Percentiles rank a stretch among this genome's conserved stretches.
These are phyloP conservation scores for Pestalotiopsis sp. DNA, from an alignment of 2,329 filamentous ascomycete species.

Conservation along the genomic window DNA sequence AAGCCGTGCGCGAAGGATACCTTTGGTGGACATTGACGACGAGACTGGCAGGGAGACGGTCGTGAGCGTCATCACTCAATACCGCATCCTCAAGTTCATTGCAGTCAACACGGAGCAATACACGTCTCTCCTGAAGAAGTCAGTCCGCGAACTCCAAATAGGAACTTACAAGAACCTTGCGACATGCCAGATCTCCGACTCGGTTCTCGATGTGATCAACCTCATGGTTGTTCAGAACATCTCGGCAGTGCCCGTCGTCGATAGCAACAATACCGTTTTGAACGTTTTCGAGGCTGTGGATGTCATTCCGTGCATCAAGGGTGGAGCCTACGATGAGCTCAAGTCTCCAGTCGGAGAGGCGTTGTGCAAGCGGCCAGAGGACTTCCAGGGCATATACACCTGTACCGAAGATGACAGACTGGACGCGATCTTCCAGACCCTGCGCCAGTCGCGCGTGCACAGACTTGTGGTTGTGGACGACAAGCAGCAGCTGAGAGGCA, in stretches of 20 bases:
- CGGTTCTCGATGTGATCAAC: slow-evolving; percentile 93
- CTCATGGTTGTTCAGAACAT: slow-evolving; percentile 92
- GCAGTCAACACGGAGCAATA: slow-evolving; percentile 88
- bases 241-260: slow-evolving; percentile 90
- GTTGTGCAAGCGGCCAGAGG: slow-evolving; percentile 81
- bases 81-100: slow-evolving; percentile 97
- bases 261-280: slow-evolving; percentile 74
- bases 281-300: slow-evolving; percentile 99
- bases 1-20: slow-evolving; percentile 90
- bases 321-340: slow-evolving; percentile 88
- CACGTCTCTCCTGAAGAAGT: slow-evolving; percentile 86
- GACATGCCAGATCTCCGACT: slow-evolving; percentile 84
- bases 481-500: slow-evolving; percentile 79
- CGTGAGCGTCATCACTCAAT: slow-evolving; percentile 96
- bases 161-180: slow-evolving; percentile 83
- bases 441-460: slow-evolving; percentile 93
- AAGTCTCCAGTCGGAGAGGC: slow-evolving; percentile 86
- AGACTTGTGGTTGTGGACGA: slow-evolving; percentile 92
- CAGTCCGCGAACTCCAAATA: slow-evolving; percentile 79
- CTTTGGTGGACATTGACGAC: slow-evolving; percentile 89
- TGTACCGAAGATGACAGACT: slow-evolving; percentile 90
- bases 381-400: slow-evolving; percentile 96
- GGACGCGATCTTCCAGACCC: slow-evolving; percentile 95
- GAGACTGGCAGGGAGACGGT: slow-evolving; percentile 92
- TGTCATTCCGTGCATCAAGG: slow-evolving; percentile 94